phyloP scores from a whole-genome alignment of 768 basidiomycete species.

The Trametes elegans region DNA sequence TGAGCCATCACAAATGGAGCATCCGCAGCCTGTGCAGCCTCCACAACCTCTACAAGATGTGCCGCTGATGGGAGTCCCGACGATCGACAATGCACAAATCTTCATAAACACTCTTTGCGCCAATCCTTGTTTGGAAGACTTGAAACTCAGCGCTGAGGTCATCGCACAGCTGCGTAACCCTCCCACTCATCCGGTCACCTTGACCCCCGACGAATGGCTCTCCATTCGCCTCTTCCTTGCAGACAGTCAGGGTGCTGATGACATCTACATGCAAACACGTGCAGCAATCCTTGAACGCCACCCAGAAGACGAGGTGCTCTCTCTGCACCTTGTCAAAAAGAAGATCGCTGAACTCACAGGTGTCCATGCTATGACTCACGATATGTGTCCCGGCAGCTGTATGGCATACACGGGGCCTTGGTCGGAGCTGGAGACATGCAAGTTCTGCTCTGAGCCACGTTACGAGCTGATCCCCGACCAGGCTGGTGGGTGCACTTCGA shows the following conservation, averaged over 20 bases:
- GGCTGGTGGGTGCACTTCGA: too few species aligned
- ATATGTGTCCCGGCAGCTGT: slow-evolving; percentile 46
- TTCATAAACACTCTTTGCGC: background rate
- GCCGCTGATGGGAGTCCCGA: background rate
- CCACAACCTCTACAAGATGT: too few species aligned
- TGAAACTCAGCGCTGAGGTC: background rate
- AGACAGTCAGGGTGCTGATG: background rate
- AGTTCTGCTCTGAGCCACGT: slow-evolving; percentile 29
- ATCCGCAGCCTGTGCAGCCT: too few species aligned
- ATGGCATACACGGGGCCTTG: slow-evolving; percentile 40
- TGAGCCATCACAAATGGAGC: too few species aligned
- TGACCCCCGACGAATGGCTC: background rate
- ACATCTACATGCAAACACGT: background rate
- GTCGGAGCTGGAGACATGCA: slow-evolving; percentile 29
- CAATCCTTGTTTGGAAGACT: background rate
- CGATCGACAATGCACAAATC: background rate
- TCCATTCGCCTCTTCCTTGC: background rate
- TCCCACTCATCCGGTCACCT: background rate
- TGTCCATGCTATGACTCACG: slow-evolving; percentile 23
- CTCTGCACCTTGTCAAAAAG: background rate
- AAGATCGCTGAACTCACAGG: slow-evolving; percentile 23
- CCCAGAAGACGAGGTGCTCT: background rate
- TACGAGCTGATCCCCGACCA: slow-evolving; percentile 22
- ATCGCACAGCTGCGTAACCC: background rate
- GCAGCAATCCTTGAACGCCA: background rate